These are phyloP conservation scores for Amniculicola lignicola DNA, from an alignment of 495 filamentous ascomycete species.

Conservation along the genomic window DNA sequence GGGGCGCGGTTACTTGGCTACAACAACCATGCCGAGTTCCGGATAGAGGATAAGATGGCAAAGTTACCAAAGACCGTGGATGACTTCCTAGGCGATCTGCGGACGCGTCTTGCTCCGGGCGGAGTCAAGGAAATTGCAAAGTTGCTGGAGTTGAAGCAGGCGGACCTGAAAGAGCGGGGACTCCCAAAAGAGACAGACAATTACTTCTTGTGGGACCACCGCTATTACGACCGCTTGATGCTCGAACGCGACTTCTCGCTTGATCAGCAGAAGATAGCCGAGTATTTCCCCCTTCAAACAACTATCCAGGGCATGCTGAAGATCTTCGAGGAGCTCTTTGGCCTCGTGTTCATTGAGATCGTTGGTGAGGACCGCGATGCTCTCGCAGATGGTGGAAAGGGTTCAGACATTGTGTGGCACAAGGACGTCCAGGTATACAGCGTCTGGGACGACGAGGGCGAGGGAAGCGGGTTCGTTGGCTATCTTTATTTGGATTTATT, in stretches of 20 bases:
- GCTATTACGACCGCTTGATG: constrained; percentile 87
- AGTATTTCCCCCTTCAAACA: constrained; percentile 86
- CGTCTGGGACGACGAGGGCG: constrained; percentile 66
- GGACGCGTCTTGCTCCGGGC: constrained; percentile 67
- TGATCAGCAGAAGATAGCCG: constrained; percentile 83
- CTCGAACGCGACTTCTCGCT: constrained; percentile 85
- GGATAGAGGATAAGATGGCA: constrained; percentile 96
- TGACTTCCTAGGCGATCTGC: constrained; percentile 78
- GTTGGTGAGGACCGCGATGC: constrained; percentile 55
- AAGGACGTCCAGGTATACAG: constrained; percentile 66
- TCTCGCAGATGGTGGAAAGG: constrained; percentile 57
- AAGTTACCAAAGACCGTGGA: constrained; percentile 85
- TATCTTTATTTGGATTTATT: constrained; percentile 70
- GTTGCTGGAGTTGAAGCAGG: constrained; percentile 75
- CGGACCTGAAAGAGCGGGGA: constrained; percentile 60
- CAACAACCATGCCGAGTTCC: constrained; percentile 85
- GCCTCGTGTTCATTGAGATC: constrained; percentile 85
- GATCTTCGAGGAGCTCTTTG: constrained; percentile 93
- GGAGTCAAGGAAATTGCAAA: constrained; percentile 72
- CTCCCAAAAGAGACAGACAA: constrained; percentile 57
- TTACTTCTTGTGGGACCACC: constrained; percentile 89
- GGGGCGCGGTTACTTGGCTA: constrained; percentile 88
- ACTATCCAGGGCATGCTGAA: constrained; percentile 87
- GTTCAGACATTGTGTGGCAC: constrained; percentile 67
- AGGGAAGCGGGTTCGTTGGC: constrained; percentile 65